Evolutionary conservation across 2,329 filamentous ascomycete genomes (phyloP).

Genomic region (Penicillium capsulatum): DNA sequence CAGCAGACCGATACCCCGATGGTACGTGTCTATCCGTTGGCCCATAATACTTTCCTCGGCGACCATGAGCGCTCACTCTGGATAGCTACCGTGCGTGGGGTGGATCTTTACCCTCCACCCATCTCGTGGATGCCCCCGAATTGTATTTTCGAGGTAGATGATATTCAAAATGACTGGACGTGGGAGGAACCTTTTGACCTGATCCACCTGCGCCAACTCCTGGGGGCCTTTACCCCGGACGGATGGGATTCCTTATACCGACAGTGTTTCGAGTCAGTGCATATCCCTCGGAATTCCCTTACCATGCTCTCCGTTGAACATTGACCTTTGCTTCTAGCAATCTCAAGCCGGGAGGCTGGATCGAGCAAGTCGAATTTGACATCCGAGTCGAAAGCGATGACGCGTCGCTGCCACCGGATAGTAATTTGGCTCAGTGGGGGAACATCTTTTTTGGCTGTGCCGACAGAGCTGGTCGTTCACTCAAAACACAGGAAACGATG

Average conservation of each 20-base stretch:
- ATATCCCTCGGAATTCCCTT: background rate
- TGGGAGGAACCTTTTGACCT: constrained; percentile 19
- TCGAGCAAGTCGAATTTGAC: constrained; percentile 15
- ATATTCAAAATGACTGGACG: constrained; percentile 18
- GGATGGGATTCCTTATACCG: constrained; percentile 9
- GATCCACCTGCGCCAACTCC: constrained; percentile 17
- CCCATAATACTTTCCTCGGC: too few species aligned
- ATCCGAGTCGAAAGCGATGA: constrained; percentile 11
- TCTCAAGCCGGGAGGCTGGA: constrained; percentile 12
- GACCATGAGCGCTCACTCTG: too few species aligned
- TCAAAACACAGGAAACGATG: constrained; percentile 22
- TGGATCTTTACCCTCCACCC: constrained; percentile 21
- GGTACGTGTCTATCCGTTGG: background rate
- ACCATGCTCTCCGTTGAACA: background rate
- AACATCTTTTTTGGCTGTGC: constrained; percentile 18
- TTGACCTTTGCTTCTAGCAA: constrained; percentile 1
- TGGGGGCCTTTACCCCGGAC: constrained; percentile 6
- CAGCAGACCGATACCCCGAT: constrained; percentile 11
- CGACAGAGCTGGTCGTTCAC: constrained; percentile 17
- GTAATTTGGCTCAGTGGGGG: constrained; percentile 7
- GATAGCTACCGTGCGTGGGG: constrained; percentile 14
- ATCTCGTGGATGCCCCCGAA: constrained; percentile 23
- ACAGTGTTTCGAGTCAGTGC: constrained; percentile 9
- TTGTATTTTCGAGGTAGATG: constrained; percentile 23
- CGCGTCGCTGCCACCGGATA: constrained; percentile 10